phyloP scores from a whole-genome alignment of 805 yeast genomes.

The Candida montana region DNA sequence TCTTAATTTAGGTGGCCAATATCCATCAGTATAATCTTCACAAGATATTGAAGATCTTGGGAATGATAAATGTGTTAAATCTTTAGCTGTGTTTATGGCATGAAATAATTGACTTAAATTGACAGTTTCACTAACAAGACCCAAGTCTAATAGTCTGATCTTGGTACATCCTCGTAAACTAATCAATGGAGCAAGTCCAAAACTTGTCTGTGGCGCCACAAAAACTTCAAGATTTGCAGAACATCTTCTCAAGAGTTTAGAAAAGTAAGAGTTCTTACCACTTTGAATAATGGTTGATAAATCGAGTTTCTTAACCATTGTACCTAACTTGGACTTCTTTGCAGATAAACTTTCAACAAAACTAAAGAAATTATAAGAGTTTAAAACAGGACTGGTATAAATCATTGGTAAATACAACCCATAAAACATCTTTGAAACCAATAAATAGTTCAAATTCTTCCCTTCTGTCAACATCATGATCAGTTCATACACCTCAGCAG shows the following conservation, averaged over 20 bases:
- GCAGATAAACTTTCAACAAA: conserved; percentile 69
- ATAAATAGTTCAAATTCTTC: conserved; percentile 44
- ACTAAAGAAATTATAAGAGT: conserved; percentile 58
- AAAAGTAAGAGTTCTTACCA: conserved; percentile 87
- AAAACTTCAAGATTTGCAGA: conserved; percentile 59
- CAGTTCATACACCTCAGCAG: conserved; percentile 25
- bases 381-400: conserved; percentile 58
- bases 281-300: conserved; percentile 77
- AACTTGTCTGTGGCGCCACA: conserved; percentile 91
- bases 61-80: conserved; percentile 71
- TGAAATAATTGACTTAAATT: conserved; percentile 74
- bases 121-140: conserved; percentile 86
- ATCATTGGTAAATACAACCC: conserved; percentile 54
- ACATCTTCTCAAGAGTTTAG: conserved; percentile 76
- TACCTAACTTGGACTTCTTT: conserved; percentile 45
- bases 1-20: conserved; percentile 79
- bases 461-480: conserved; percentile 24
- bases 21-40: conserved; percentile 42
- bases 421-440: conserved; percentile 61
- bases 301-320: conserved; percentile 60
- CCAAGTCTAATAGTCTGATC: conserved; percentile 63
- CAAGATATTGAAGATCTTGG: conserved; percentile 85
- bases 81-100: conserved; percentile 57
- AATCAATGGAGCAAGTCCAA: conserved; percentile 86
- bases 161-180: conserved; percentile 67